Evolutionary conservation across 768 basidiomycete species (phyloP).

Genomic region (Vararia minispora): DNA sequence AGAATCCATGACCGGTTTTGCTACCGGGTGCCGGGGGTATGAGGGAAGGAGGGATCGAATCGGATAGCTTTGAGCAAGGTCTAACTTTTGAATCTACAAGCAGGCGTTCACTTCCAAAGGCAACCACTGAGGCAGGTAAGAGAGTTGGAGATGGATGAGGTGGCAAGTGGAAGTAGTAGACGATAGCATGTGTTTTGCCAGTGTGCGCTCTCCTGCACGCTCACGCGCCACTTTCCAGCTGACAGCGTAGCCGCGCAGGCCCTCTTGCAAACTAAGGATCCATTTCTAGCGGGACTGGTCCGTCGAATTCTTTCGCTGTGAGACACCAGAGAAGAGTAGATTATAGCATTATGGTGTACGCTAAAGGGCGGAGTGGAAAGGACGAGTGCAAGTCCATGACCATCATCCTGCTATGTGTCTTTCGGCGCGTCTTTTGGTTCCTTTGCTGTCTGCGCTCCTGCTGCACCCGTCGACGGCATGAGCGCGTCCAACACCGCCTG

Average conservation of each 20-base stretch:
- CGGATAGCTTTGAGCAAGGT: not conserved
- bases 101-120: not conserved
- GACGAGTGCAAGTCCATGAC: not conserved
- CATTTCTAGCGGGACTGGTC: no score
- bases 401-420: not conserved
- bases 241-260: no score
- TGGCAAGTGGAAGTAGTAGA: not conserved
- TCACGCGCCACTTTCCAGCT: no score
- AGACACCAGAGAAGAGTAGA: no score
- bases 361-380: not conserved
- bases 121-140: not conserved
- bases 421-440: not conserved
- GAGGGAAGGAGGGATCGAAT: not conserved
- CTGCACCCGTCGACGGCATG: no score
- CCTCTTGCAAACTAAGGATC: no score
- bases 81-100: not conserved
- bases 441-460: not conserved
- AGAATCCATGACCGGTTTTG: slow-evolving; percentile 48
- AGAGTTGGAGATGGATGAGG: not conserved
- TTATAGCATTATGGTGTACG: not conserved
- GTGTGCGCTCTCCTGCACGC: no score
- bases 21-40: not conserved
- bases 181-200: not conserved
- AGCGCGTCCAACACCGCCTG: no score
- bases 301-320: no score